phyloP scores from a whole-genome alignment of 108 stramenopile genomes.

The Nannochloropsis salina region DNA sequence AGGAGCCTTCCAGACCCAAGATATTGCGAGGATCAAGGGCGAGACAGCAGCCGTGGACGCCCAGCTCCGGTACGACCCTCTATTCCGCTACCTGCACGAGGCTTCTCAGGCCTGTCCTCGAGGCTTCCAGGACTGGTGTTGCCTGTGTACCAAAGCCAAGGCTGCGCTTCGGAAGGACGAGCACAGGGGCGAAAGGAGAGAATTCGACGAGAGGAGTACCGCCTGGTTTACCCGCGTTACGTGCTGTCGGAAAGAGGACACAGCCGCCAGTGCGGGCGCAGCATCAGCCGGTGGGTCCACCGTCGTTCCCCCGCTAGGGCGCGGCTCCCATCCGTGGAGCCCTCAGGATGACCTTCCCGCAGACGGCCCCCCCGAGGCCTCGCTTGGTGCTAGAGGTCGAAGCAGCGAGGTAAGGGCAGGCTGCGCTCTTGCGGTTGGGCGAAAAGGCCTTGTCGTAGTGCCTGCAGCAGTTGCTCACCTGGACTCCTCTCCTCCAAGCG shows the following conservation, averaged over 20 bases:
- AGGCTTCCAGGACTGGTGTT: conserved; percentile 7
- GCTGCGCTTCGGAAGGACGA: background rate
- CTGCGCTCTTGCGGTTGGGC: no score
- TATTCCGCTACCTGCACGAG: background rate
- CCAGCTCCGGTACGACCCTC: background rate
- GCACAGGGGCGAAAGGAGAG: background rate
- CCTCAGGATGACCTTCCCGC: background rate
- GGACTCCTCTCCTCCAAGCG: no score
- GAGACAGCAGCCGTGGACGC: background rate
- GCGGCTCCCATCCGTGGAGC: background rate
- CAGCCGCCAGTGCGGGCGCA: background rate
- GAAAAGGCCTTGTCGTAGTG: no score
- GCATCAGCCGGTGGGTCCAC: background rate
- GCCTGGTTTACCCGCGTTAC: background rate
- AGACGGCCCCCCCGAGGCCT: no score
- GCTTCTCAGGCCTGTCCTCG: background rate
- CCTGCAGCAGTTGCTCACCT: no score
- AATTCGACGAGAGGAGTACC: background rate
- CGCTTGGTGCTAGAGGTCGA: no score
- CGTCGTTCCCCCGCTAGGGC: background rate
- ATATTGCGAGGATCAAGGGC: no score
- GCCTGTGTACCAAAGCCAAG: background rate
- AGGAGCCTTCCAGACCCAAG: no score
- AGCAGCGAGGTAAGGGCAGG: no score
- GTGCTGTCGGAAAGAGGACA: background rate